These are phyloP conservation scores for Alternaria sp. DNA, from an alignment of 2,329 filamentous ascomycete species.

Conservation along the genomic window DNA sequence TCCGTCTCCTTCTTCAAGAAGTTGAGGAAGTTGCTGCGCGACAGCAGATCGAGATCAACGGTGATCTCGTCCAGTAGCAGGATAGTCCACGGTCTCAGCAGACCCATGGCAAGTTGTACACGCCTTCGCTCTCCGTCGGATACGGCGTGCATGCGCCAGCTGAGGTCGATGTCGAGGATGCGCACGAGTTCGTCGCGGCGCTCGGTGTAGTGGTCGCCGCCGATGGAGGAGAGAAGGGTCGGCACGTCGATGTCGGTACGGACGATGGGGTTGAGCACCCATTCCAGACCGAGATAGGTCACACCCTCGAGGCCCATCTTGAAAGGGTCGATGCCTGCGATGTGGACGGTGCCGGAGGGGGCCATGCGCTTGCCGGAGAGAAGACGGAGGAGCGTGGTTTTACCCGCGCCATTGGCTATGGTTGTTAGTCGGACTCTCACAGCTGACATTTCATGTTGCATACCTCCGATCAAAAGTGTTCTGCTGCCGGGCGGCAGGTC, in stretches of 20 bases:
- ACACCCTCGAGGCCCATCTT: conserved; percentile 88
- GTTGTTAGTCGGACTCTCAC: conserved; percentile 17
- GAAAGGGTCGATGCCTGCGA: conserved; percentile 90
- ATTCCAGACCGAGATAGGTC: conserved; percentile 95
- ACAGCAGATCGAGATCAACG: conserved; percentile 90
- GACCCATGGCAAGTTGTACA: conserved; percentile 95
- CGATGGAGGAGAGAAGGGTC: conserved; percentile 83
- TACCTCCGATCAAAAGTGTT: conserved; percentile 87
- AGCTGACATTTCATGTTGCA: conserved; percentile 9
- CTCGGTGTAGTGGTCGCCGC: conserved; percentile 80
- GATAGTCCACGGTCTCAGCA: conserved; percentile 89
- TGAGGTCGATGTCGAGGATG: conserved; percentile 89
- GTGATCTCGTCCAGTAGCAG: conserved; percentile 95
- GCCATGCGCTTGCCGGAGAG: conserved; percentile 94
- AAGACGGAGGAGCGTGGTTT: conserved; percentile 93
- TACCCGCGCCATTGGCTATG: conserved; percentile 89
- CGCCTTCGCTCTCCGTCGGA: conserved; percentile 89
- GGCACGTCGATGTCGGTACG: conserved; percentile 91
- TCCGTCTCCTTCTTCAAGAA: conserved; percentile 91
- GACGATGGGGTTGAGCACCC: conserved; percentile 97
- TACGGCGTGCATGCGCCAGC: conserved; percentile 96
- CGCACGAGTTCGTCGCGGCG: conserved; percentile 84
- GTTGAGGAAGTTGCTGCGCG: conserved; percentile 79
- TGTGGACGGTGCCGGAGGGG: conserved; percentile 73
- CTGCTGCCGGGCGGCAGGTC: conserved; percentile 81